Conservation (phyloP, 2,329 filamentous ascomycete species). For the Fusarium pseudonygamai region DNA sequence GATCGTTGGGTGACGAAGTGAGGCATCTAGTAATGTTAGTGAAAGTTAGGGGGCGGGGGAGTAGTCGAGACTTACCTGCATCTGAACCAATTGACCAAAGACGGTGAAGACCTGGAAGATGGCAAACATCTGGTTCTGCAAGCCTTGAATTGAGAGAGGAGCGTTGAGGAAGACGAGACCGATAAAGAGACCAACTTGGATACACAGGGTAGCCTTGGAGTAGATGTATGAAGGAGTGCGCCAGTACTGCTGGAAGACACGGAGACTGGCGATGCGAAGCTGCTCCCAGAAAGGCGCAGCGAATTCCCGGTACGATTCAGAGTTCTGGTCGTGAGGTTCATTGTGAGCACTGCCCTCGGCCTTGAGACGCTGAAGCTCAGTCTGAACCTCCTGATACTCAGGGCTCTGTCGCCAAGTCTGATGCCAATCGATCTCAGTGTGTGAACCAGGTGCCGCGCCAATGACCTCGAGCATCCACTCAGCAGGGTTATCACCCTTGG, state of each 20-base stretch:
- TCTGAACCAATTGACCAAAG: constrained; percentile 79
- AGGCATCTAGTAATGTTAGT: constrained; percentile 73
- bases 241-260: constrained; percentile 93
- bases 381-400: constrained; percentile 60
- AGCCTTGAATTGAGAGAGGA: constrained; percentile 75
- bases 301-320: constrained; percentile 74
- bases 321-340: constrained; percentile 43
- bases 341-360: constrained; percentile 51
- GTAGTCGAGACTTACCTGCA: constrained; percentile 1
- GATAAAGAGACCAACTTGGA: constrained; percentile 75
- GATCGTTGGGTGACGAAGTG: constrained; percentile 84
- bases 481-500: constrained; percentile 37
- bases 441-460: constrained; percentile 38
- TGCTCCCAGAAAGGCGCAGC: constrained; percentile 78
- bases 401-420: constrained; percentile 50
- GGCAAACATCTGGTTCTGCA: constrained; percentile 89
- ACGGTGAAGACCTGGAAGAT: constrained; percentile 86
- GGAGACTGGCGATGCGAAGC: constrained; percentile 70
- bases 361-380: constrained; percentile 66
- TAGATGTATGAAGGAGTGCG: constrained; percentile 90
- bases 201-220: constrained; percentile 78
- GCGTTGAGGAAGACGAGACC: constrained; percentile 83
- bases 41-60: fast-evolving
- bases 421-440: constrained; percentile 38
- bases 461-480: constrained; percentile 44